These are phyloP conservation scores for Mycena rosella DNA, from an alignment of 768 basidiomycete genomes.

Conservation along the genomic window DNA sequence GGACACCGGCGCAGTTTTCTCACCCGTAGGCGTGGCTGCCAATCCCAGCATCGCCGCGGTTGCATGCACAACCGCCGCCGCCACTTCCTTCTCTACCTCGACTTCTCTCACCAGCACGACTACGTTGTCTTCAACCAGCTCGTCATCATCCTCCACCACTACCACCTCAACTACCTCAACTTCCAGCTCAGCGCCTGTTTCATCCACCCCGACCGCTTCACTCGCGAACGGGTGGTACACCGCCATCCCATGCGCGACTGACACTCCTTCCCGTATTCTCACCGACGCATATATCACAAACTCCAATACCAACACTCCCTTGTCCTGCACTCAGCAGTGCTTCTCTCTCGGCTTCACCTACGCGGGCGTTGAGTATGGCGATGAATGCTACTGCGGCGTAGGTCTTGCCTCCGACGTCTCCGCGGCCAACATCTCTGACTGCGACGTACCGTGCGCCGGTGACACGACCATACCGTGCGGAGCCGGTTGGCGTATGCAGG, in stretches of 20 bases:
- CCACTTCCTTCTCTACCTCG: slow-evolving; percentile 15
- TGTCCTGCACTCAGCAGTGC: not conserved
- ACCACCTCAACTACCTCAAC: too few relatives aligned
- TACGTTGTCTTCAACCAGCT: not conserved
- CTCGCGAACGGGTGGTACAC: slow-evolving; percentile 12
- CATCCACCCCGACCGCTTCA: slow-evolving; percentile 10
- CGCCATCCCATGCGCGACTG: slow-evolving; percentile 21
- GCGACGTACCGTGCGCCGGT: slow-evolving; percentile 13
- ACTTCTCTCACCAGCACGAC: not conserved
- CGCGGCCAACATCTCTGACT: slow-evolving; percentile 9
- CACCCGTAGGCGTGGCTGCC: slow-evolving; percentile 15
- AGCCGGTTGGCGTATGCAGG: slow-evolving; percentile 19
- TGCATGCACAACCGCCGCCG: slow-evolving; percentile 16
- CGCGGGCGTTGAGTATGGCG: slow-evolving; percentile 16
- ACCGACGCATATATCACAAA: slow-evolving; percentile 10
- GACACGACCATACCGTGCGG: slow-evolving; percentile 9
- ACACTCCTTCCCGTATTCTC: slow-evolving; percentile 22
- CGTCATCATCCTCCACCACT: slow-evolving; percentile 1
- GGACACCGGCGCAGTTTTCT: slow-evolving; percentile 20
- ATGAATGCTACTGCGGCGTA: slow-evolving; percentile 21
- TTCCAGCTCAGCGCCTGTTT: too few relatives aligned
- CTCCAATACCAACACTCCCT: slow-evolving; percentile 23
- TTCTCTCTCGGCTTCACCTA: slow-evolving; percentile 14
- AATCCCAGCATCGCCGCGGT: slow-evolving; percentile 20
- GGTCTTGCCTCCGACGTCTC: slow-evolving; percentile 1